A percentile compares a stretch with the other conserved stretches of the same genome.
Evolutionary conservation across 164 flowering plant genomes (phyloP).

Genomic region (Chloranthus sessilifolius): DNA sequence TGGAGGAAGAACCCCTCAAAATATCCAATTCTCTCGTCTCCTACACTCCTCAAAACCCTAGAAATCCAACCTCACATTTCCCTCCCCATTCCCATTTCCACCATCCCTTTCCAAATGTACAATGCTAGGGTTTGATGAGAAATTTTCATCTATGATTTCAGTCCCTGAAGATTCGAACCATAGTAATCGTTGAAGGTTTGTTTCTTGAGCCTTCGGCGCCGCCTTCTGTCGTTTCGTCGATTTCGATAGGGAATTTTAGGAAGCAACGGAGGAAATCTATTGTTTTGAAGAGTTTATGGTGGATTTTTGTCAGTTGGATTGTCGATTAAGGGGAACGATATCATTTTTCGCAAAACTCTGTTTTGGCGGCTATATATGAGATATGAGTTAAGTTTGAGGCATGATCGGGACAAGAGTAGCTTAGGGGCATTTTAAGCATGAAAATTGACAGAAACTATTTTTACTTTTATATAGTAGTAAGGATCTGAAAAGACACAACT

Average conservation of each 20-base stretch:
- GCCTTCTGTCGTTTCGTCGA: slow-evolving; percentile 33
- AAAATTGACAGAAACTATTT: too few relatives aligned
- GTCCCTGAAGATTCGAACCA: too few relatives aligned
- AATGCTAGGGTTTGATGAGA: slow-evolving; percentile 35
- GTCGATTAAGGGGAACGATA: slow-evolving; percentile 33
- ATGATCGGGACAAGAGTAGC: too few relatives aligned
- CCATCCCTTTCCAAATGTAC: background rate
- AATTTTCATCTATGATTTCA: too few relatives aligned
- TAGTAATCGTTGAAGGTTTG: slow-evolving; percentile 43
- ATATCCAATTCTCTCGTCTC: slow-evolving; percentile 22
- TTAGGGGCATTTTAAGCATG: too few relatives aligned
- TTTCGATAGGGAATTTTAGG: slow-evolving; percentile 13
- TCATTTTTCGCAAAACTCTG: too few relatives aligned
- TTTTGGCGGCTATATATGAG: too few relatives aligned
- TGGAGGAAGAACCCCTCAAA: background rate
- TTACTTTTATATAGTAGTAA: too few relatives aligned
- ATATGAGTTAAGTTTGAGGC: too few relatives aligned
- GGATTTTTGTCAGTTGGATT: slow-evolving; percentile 53
- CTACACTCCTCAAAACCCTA: slow-evolving; percentile 12
- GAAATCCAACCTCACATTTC: too few relatives aligned
- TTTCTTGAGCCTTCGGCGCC: slow-evolving; percentile 50
- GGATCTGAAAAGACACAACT: too few relatives aligned
- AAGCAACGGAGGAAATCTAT: slow-evolving; percentile 8
- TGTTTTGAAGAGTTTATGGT: slow-evolving; percentile 5
- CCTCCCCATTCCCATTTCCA: too few relatives aligned